Conservation (phyloP, 441 rosid genomes). For the Eruca vesicaria region DNA sequence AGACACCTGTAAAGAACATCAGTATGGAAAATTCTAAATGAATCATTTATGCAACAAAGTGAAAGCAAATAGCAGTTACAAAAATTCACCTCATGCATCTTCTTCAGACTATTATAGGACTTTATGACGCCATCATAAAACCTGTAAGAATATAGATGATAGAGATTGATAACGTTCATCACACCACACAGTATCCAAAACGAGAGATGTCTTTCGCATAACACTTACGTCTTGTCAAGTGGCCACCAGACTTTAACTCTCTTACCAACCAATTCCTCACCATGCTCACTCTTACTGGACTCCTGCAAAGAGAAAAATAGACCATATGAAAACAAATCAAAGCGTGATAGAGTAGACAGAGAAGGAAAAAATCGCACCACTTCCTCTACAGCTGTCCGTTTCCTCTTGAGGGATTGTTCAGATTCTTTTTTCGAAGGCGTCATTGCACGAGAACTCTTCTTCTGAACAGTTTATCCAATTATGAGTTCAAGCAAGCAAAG, state of each 20-base stretch:
- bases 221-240: neutral
- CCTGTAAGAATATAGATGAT: neutral
- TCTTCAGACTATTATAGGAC: constrained; percentile 37
- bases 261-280: neutral
- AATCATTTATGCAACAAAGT: neutral
- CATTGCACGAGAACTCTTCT: neutral
- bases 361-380: neutral
- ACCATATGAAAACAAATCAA: neutral
- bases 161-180: neutral
- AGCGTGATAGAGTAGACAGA: neutral
- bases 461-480: neutral
- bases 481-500: neutral
- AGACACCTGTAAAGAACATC: constrained; percentile 41
- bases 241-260: neutral
- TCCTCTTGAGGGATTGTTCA: neutral
- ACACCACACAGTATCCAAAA: neutral
- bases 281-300: neutral
- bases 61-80: neutral
- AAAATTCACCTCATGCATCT: constrained; percentile 50
- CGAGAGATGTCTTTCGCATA: neutral
- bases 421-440: neutral
- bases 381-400: neutral
- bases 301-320: neutral
- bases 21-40: neutral
- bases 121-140: constrained; percentile 41